These are phyloP conservation scores for Cyberlindnera japonica DNA, from an alignment of 805 yeast species.

Conservation along the genomic window DNA sequence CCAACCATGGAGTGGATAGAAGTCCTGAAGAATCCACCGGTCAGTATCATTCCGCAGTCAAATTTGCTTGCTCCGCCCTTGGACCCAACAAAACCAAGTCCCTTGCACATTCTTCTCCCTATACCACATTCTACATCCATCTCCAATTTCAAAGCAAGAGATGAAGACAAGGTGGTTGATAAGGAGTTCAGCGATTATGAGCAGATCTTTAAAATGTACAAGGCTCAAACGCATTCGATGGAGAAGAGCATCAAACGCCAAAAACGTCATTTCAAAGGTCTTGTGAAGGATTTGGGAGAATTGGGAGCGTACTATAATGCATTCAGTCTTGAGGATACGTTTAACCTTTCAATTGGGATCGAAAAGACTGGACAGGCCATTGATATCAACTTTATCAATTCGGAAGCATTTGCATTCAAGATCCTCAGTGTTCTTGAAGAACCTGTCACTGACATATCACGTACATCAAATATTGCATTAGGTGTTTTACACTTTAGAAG, in stretches of 20 bases:
- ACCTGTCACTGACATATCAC: slow-evolving; percentile 34
- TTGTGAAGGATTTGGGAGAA: slow-evolving; percentile 66
- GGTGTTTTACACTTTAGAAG: slow-evolving; percentile 57
- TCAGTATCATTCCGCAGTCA: slow-evolving; percentile 48
- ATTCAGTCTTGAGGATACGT: slow-evolving; percentile 46
- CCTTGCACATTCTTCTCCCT: slow-evolving; percentile 62
- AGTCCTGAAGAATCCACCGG: slow-evolving; percentile 55
- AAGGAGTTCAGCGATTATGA: slow-evolving; percentile 25
- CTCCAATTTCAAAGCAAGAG: slow-evolving; percentile 25
- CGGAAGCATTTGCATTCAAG: slow-evolving; percentile 38
- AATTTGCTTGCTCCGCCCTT: slow-evolving; percentile 58
- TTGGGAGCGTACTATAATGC: slow-evolving; percentile 70
- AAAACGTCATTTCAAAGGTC: slow-evolving; percentile 42
- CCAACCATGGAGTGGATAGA: slow-evolving; percentile 85
- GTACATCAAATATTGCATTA: slow-evolving; percentile 32
- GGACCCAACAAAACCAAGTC: slow-evolving; percentile 51
- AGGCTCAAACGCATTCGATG: slow-evolving; percentile 21
- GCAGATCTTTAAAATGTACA: slow-evolving; percentile 26
- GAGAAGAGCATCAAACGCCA: slow-evolving; percentile 25
- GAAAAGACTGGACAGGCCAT: slow-evolving; percentile 86
- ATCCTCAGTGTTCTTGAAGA: slow-evolving; percentile 36
- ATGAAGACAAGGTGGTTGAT: slow-evolving; percentile 16
- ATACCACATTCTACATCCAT: slow-evolving; percentile 44
- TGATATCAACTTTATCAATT: slow-evolving; percentile 62
- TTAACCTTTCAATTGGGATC: slow-evolving; percentile 48